A percentile compares a stretch with the other conserved stretches of the same genome.
Evolutionary conservation across 176 grass and related monocot species (phyloP).

Genomic region (Areca catechu): DNA sequence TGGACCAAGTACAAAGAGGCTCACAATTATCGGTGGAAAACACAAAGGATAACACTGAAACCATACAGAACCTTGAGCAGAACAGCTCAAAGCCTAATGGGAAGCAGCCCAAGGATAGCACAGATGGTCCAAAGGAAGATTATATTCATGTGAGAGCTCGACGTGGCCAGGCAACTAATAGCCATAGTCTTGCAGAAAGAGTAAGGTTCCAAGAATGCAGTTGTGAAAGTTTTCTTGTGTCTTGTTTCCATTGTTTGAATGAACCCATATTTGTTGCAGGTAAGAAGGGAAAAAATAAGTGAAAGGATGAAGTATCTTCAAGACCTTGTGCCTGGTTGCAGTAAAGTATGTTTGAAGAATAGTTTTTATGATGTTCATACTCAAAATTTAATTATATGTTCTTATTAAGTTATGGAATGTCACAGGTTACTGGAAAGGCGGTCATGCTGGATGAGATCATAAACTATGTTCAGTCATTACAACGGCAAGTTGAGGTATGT

Average conservation of each 20-base stretch:
- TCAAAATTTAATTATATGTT: not conserved
- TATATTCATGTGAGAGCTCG: slow-evolving; percentile 11
- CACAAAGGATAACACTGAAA: not conserved
- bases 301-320: slow-evolving; percentile 28
- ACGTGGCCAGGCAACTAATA: slow-evolving; percentile 18
- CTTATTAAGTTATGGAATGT: not conserved
- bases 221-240: not conserved
- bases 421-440: slow-evolving; percentile 23
- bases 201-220: slow-evolving; percentile 1
- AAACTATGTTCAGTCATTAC: slow-evolving; percentile 26
- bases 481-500: slow-evolving; percentile 22
- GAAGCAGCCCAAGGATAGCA: not conserved
- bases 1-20: not conserved
- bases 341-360: slow-evolving; percentile 11
- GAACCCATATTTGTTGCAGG: not conserved
- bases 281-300: slow-evolving; percentile 23
- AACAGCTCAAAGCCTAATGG: not conserved
- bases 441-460: slow-evolving; percentile 28
- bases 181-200: slow-evolving; percentile 20
- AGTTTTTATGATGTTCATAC: not conserved
- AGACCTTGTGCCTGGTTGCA: slow-evolving; percentile 25
- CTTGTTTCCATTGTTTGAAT: not conserved
- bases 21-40: not conserved
- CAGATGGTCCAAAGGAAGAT: slow-evolving; percentile 2
- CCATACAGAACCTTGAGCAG: not conserved